Evolutionary conservation across 2,329 filamentous ascomycete species (phyloP).

Genomic region (Aspergillus flavus): DNA sequence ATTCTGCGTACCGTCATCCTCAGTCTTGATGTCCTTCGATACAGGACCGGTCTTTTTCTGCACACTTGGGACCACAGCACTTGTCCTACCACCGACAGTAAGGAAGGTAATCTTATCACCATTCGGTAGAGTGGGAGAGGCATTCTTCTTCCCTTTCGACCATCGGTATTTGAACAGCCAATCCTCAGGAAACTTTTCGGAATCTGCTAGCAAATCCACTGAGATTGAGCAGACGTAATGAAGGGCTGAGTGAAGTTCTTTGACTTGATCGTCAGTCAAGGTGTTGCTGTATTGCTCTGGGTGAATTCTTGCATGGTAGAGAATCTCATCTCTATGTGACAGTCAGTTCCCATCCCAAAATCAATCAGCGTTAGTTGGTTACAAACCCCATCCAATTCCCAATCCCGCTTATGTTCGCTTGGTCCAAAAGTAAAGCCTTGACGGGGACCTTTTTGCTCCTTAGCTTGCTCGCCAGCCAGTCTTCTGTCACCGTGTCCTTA

Average conservation of each 20-base stretch:
- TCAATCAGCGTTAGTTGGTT: neutral
- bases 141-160: slow-evolving; percentile 81
- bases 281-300: slow-evolving; percentile 92
- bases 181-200: slow-evolving; percentile 77
- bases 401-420: slow-evolving; percentile 85
- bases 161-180: slow-evolving; percentile 91
- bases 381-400: slow-evolving; percentile 89
- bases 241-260: slow-evolving; percentile 70
- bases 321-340: slow-evolving; percentile 70
- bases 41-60: slow-evolving; percentile 78
- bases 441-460: slow-evolving; percentile 78
- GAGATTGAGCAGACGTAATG: slow-evolving; percentile 79
- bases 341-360: slow-evolving; percentile 9
- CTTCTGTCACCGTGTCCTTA: slow-evolving; percentile 71
- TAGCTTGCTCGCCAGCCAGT: slow-evolving; percentile 74
- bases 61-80: slow-evolving; percentile 79
- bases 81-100: slow-evolving; percentile 88
- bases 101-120: slow-evolving; percentile 84
- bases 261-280: slow-evolving; percentile 71
- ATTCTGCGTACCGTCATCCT: slow-evolving; percentile 24
- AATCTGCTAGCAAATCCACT: slow-evolving; percentile 77
- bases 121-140: slow-evolving; percentile 69
- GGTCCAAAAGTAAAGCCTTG: slow-evolving; percentile 86
- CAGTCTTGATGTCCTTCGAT: slow-evolving; percentile 52
- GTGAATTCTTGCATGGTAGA: slow-evolving; percentile 86